These are phyloP conservation scores for Leucocoprinus birnbaumii DNA, from an alignment of 768 basidiomycete genomes.

Conservation along the genomic window DNA sequence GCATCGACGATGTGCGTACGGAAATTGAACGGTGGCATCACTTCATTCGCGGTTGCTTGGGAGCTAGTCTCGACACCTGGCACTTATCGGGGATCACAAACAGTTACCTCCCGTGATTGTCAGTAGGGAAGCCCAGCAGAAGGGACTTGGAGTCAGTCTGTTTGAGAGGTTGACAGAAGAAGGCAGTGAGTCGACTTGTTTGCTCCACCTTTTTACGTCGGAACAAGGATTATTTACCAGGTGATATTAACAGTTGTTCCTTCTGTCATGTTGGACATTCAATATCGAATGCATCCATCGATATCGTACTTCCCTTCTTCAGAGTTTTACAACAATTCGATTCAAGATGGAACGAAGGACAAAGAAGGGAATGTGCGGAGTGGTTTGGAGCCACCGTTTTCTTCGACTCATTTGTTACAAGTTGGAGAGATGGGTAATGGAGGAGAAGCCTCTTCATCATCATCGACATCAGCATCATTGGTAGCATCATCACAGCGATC, in stretches of 20 bases:
- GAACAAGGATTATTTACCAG: no score
- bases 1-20: background rate
- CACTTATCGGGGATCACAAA: constrained; percentile 96
- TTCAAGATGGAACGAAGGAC: constrained; percentile 78
- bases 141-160: constrained; percentile 75
- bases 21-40: background rate
- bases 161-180: constrained; percentile 90
- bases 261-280: constrained; percentile 88
- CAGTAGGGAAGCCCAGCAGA: constrained; percentile 68
- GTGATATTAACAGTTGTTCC: constrained; percentile 75
- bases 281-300: constrained; percentile 93
- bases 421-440: constrained; percentile 20
- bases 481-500: constrained; percentile 16
- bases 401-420: constrained; percentile 39
- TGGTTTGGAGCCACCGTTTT: constrained; percentile 59
- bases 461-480: no score
- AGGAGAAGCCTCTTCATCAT: no score
- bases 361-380: constrained; percentile 41
- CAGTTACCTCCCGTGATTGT: constrained; percentile 89
- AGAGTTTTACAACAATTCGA: constrained; percentile 73
- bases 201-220: constrained; percentile 10
- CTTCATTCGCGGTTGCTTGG: constrained; percentile 10
- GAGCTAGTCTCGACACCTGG: constrained; percentile 70
- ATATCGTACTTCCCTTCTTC: constrained; percentile 85
- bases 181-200: constrained; percentile 49